These are phyloP conservation scores for Diaporthe sp. DNA, from an alignment of 2,329 filamentous ascomycete species.

Conservation along the genomic window DNA sequence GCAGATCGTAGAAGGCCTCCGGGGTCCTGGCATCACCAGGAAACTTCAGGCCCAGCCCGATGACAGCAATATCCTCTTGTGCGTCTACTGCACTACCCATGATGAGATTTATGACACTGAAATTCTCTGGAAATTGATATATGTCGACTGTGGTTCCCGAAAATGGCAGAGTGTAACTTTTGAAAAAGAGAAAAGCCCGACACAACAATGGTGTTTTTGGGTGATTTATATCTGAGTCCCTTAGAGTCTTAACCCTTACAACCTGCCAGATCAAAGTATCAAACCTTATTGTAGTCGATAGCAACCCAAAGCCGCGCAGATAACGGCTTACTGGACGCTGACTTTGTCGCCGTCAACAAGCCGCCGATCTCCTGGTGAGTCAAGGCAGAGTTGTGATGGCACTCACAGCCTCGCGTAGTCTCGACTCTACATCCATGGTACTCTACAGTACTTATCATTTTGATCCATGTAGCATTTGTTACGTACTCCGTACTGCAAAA, in stretches of 20 bases:
- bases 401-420: not conserved
- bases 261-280: too few species aligned
- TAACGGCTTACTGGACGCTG: not conserved
- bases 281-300: not conserved
- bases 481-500: not conserved
- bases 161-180: not conserved
- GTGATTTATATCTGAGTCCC: not conserved
- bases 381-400: not conserved
- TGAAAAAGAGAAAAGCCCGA: not conserved
- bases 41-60: conserved; percentile 44
- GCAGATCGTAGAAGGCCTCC: conserved; percentile 47
- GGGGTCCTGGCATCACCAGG: conserved; percentile 47
- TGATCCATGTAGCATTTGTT: not conserved
- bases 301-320: not conserved
- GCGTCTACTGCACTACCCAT: not conserved
- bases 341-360: not conserved
- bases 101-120: not conserved
- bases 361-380: not conserved
- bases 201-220: not conserved
- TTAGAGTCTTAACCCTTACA: too few species aligned
- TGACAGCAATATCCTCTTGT: conserved; percentile 38
- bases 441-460: not conserved
- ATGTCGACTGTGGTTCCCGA: not conserved
- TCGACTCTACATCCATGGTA: not conserved
- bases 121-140: not conserved